phyloP scores from a whole-genome alignment of 2,329 filamentous ascomycete species.

The Phaeophleospora eucalypticola region DNA sequence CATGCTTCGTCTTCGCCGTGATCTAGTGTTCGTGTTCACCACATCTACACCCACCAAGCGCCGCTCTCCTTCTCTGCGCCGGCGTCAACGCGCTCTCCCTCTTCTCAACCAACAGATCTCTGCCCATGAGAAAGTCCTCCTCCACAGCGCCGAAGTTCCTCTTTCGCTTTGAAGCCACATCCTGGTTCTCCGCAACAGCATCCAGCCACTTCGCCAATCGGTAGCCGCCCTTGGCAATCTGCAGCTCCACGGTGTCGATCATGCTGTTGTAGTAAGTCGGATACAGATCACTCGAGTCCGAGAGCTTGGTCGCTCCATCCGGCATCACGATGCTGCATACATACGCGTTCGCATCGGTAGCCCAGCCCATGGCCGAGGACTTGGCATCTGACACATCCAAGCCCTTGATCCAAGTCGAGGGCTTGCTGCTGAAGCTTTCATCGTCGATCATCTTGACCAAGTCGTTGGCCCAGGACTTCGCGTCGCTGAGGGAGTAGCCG shows the following conservation, averaged over 20 bases:
- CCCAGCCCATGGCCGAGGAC: conserved; percentile 39
- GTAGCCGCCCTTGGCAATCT: conserved; percentile 43
- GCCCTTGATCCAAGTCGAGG: conserved; percentile 34
- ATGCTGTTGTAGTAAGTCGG: conserved; percentile 32
- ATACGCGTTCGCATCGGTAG: conserved; percentile 39
- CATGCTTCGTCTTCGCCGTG: too few species aligned
- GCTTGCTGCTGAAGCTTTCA: conserved; percentile 36
- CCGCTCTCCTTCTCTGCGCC: conserved; percentile 9
- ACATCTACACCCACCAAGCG: conserved; percentile 5
- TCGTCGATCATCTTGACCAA: conserved; percentile 37
- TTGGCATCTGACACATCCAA: conserved; percentile 36
- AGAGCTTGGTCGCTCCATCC: conserved; percentile 36
- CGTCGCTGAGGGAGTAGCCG: conserved; percentile 37
- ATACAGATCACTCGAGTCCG: conserved; percentile 34
- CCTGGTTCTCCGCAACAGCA: conserved; percentile 28
- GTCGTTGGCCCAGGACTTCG: conserved; percentile 36
- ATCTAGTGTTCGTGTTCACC: too few species aligned
- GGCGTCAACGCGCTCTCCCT: conserved; percentile 2
- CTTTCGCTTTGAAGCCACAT: conserved; percentile 3
- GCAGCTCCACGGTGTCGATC: conserved; percentile 38
- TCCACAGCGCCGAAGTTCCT: background rate
- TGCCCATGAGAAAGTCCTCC: background rate
- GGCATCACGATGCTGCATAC: conserved; percentile 43
- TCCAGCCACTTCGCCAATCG: conserved; percentile 36
- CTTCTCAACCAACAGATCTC: background rate